Base-by-base conservation (phyloP, 331 rosid species). In the Malus hybrid region DNA sequence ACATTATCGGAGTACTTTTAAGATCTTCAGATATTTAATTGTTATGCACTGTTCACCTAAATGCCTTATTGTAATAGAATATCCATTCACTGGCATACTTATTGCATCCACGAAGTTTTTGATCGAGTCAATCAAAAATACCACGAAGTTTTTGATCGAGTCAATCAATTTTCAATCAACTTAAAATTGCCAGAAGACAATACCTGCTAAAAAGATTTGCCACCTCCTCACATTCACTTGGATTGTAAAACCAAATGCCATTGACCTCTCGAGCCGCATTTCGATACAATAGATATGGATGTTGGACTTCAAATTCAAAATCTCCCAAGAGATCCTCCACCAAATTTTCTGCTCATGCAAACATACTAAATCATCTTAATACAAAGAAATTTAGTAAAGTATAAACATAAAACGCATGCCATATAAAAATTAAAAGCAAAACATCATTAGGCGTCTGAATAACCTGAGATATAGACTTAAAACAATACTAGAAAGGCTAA, bases 321-420 rank as follows among this genome's bases (percentile, higher is more conserved):
- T 94, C 97, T 28, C 96, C 97, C 88, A 94, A 85, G 57, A 94
- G 93, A 81, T 94, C 88, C 87, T 94, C 99, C 89, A 94, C 97
- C 80, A 94, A 87, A 77, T 94, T 94, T 81, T 94, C 99, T 94
- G 90, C 12, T 33, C 6, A 56, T 10, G 32, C 75, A 14, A 71
- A 55, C 8, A 70, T 53, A 53, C 6, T 32, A 8, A 30, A 6
- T 29, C 12, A n/a, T 12, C 77, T 85, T 58, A 68, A 57, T n/a
- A 57, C 7, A 22, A 3, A 57, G 30, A 36, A 62, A 34, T 34
- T 20, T 48, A 3, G 50, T 34, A 19, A 69, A 28, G n/a, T 42
- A 4, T 10, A 16, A 2, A 30, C 20, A 68, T 19, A 32, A n/a
- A 42, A 71, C 8, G 66, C 52, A 55, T 19, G 4, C 52, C 39